Conservation (phyloP, 2,329 filamentous ascomycete genomes). For the Talaromyces marneffei region DNA sequence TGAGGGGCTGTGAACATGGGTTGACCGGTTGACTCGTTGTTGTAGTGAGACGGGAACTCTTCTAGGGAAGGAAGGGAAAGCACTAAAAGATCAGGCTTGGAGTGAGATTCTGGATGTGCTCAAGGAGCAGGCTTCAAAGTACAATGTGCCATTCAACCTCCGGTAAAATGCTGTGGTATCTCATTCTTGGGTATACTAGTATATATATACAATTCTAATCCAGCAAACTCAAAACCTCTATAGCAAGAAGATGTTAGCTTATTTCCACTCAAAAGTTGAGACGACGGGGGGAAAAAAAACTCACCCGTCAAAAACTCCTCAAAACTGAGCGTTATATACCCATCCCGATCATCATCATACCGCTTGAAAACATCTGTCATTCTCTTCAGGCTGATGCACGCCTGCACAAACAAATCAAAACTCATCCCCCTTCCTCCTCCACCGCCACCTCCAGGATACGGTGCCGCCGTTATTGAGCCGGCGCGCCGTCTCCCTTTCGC, state of each 20-base stretch:
- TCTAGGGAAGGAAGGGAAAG: conserved; percentile 31
- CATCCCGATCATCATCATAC: conserved; percentile 94
- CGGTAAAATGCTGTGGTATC: conserved; percentile 6
- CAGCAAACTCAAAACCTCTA: conserved; percentile 34
- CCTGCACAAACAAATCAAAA: conserved; percentile 97
- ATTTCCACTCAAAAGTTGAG: not conserved
- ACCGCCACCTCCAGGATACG: conserved; percentile 23
- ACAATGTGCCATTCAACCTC: conserved; percentile 10
- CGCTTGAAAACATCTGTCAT: conserved; percentile 99
- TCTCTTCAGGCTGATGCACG: conserved; percentile 90
- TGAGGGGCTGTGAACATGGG: not conserved
- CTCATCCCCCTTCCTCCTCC: conserved; percentile 57
- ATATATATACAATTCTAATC: conserved; percentile 23
- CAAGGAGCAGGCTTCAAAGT: conserved; percentile 20
- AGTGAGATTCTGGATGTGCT: conserved; percentile 35
- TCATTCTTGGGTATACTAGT: conserved; percentile 2
- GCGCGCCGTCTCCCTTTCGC: conserved; percentile 44
- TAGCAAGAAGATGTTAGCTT: conserved; percentile 10
- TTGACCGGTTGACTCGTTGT: not conserved
- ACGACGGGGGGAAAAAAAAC: conserved; percentile 18
- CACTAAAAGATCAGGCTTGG: conserved; percentile 37
- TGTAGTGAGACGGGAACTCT: conserved; percentile 22
- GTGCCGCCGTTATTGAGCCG: not conserved
- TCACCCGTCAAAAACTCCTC: conserved; percentile 68
- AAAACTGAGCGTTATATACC: conserved; percentile 79